A percentile compares a stretch with the other conserved stretches of the same genome.
Conservation (phyloP, 164 flowering plant species). For the Macadamia integrifolia region DNA sequence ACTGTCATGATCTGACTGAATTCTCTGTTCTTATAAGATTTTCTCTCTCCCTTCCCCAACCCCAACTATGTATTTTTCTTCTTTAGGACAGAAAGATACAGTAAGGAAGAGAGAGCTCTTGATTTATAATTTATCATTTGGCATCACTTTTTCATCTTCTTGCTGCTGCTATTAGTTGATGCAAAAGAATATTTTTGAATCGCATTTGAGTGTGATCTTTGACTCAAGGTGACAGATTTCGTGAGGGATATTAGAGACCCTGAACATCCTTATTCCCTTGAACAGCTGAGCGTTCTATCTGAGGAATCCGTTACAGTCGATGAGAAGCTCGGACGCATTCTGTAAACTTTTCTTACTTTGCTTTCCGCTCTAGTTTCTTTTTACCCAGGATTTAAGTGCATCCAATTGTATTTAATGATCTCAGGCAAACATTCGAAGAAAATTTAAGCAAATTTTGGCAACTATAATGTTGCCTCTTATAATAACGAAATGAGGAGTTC, state of each 20-base stretch:
- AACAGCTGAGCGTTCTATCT: slow-evolving; percentile 66
- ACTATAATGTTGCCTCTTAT: no score
- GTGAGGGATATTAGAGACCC: slow-evolving; percentile 88
- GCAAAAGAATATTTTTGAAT: no score
- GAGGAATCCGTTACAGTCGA: slow-evolving; percentile 74
- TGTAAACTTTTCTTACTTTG: slow-evolving; percentile 29
- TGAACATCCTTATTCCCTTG: slow-evolving; percentile 74
- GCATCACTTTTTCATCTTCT: no score
- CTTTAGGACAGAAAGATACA: no score
- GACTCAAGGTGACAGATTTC: slow-evolving; percentile 39
- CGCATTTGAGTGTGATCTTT: slow-evolving; percentile 21
- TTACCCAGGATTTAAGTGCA: background rate
- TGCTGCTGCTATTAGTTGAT: no score
- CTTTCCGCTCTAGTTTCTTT: background rate
- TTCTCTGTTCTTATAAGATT: no score
- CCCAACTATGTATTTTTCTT: no score
- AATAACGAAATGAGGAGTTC: no score
- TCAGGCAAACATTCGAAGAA: background rate
- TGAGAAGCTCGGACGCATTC: slow-evolving; percentile 66
- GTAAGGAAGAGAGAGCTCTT: no score
- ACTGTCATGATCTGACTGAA: no score
- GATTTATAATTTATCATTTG: background rate
- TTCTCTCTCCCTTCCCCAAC: no score
- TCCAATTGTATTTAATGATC: background rate
- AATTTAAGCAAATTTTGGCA: background rate